Conservation (phyloP, 2,329 filamentous ascomycete genomes). For the Colletotrichum sp. region DNA sequence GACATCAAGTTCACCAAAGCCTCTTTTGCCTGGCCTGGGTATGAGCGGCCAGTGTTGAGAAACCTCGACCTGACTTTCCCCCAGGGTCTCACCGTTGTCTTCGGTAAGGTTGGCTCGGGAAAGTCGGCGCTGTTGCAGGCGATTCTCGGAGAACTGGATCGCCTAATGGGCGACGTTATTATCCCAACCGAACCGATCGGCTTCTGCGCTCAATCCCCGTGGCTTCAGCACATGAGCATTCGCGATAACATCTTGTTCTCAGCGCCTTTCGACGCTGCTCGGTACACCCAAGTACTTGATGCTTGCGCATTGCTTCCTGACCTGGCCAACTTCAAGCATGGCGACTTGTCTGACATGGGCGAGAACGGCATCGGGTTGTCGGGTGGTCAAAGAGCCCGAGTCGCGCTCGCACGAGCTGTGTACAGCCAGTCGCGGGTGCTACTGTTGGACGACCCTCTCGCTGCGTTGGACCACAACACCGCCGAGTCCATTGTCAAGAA, state of each 20-base stretch:
- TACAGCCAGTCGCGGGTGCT: constrained; percentile 64
- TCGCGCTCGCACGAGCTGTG: constrained; percentile 66
- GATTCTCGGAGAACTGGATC: constrained; percentile 70
- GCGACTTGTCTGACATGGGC: constrained; percentile 64
- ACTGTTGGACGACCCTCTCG: constrained; percentile 68
- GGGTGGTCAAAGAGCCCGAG: constrained; percentile 67
- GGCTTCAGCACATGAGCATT: constrained; percentile 71
- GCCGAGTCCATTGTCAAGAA: constrained; percentile 66
- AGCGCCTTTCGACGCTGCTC: constrained; percentile 54
- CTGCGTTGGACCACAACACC: constrained; percentile 67
- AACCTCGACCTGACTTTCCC: constrained; percentile 51
- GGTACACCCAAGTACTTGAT: constrained; percentile 66
- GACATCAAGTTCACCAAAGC: constrained; percentile 65
- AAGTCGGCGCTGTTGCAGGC: constrained; percentile 67
- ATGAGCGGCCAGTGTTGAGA: constrained; percentile 55
- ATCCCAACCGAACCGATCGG: constrained; percentile 56
- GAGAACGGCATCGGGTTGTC: constrained; percentile 69
- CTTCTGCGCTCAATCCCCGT: constrained; percentile 66
- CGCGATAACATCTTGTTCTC: constrained; percentile 70
- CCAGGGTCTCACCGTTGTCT: constrained; percentile 59
- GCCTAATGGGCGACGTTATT: constrained; percentile 54
- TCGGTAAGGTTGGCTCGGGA: constrained; percentile 65
- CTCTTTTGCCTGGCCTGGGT: constrained; percentile 82
- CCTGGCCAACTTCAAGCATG: constrained; percentile 58
- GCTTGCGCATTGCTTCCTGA: constrained; percentile 65